Evolutionary conservation across 2,329 filamentous ascomycete species (phyloP), one percentile per base, ranked within the genome.

Genomic region (Microascus cirrosus): DNA sequence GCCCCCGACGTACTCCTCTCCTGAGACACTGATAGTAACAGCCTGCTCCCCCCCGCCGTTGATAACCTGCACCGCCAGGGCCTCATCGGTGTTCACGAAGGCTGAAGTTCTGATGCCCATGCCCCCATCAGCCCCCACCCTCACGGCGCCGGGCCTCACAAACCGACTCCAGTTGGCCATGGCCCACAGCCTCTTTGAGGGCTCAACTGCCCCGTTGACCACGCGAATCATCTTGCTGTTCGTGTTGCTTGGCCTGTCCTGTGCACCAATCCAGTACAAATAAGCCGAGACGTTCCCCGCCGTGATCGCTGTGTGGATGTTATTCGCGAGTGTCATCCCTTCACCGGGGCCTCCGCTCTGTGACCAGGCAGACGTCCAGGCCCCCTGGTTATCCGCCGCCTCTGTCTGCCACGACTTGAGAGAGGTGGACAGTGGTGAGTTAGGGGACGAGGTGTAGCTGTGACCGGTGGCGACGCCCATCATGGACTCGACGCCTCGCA

Each of bases 321-420:
- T 76, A 62, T 77, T 77, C 1, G 79, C 80, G 79, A 78, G 82
- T 1, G 77, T 80, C 62, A 78, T 69, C 10, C 79, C 80, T 60
- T 83, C 79, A 39, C 74, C 74, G 0, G 69, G 65, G 18, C 71
- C 75, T 53, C 78, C 77, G 60, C 64, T 70, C 0, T 62, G 60
- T 63, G 78, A 80, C 75, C 77, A 82, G 1, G 71, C 68, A 3
- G 75, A 71, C 4, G 36, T 56, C 54, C 54, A 56, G 3, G 39
- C 36, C 13, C 54, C 54, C 25, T 56, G 24, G 42, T 56, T 56
- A 39, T 56, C 54, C 1, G 13, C 54, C 4, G 54, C 54, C 63
- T 82, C 79, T 2, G 77, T 79, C 60, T 79, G 70, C 80, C 79
- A 82, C 50, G 76, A 73, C 20, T 71, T 69, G 53, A 70, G 65